These are phyloP conservation scores for Hysterium pulicare DNA, from an alignment of 2,329 filamentous ascomycete species.

Conservation along the genomic window DNA sequence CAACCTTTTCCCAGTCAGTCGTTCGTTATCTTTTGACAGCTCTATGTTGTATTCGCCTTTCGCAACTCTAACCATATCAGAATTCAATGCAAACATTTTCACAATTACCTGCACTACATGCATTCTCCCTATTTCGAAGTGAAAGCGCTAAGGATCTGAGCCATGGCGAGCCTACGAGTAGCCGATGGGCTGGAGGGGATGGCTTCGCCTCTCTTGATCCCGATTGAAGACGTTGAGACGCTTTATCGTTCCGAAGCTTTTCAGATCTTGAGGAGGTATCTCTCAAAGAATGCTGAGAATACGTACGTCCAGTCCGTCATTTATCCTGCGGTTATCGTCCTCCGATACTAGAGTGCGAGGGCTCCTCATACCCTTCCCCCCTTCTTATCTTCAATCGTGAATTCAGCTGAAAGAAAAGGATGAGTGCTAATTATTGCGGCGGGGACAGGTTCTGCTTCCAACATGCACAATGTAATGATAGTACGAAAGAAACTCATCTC, in stretches of 20 bases:
- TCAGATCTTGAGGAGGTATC: slow-evolving; percentile 40
- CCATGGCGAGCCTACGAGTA: not conserved
- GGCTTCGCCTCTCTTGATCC: slow-evolving; percentile 43
- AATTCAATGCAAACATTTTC: no score
- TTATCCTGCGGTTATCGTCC: slow-evolving; percentile 3
- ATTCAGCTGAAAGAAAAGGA: not conserved
- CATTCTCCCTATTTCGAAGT: no score
- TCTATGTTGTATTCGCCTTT: no score
- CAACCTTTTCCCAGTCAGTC: no score
- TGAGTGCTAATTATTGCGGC: not conserved
- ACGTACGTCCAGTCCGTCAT: slow-evolving; percentile 21
- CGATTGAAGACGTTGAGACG: slow-evolving; percentile 39
- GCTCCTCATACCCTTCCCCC: slow-evolving; percentile 3
- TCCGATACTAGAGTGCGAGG: no score
- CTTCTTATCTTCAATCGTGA: not conserved
- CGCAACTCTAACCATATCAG: no score
- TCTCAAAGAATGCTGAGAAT: slow-evolving; percentile 39
- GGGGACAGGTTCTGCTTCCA: slow-evolving; percentile 41
- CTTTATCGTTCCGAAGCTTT: slow-evolving; percentile 43
- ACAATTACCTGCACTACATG: no score
- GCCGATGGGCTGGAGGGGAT: no score
- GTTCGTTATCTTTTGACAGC: no score
- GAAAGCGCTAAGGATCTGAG: no score
- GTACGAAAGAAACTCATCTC: slow-evolving; percentile 41
- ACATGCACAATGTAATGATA: slow-evolving; percentile 33